Evolutionary conservation across 257 asterid species (phyloP).

Genomic region (Ballota nigra): DNA sequence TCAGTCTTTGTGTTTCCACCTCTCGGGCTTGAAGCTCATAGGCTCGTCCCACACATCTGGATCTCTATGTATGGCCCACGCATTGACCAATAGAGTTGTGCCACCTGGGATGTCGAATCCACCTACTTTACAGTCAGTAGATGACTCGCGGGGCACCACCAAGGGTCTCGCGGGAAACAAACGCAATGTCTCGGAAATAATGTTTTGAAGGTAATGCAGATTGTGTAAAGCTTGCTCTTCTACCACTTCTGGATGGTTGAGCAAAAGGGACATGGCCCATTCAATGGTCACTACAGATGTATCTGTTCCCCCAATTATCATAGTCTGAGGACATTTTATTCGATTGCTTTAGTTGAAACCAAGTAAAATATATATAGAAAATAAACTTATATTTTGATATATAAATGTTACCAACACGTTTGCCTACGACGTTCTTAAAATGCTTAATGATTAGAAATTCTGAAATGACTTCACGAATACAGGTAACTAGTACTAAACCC

Average conservation of each 20-base stretch:
- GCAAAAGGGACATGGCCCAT: constrained; percentile 44
- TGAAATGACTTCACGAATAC: too few relatives aligned
- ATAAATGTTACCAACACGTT: too few relatives aligned
- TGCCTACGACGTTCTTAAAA: too few relatives aligned
- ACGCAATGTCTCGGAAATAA: constrained; percentile 28
- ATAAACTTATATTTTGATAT: too few relatives aligned
- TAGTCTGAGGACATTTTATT: constrained; percentile 3
- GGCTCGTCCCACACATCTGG: constrained; percentile 39
- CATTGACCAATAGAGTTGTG: constrained; percentile 31
- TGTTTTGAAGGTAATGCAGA: constrained; percentile 21
- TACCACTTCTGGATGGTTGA: constrained; percentile 32
- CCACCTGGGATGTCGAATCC: constrained; percentile 45
- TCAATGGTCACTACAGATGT: constrained; percentile 32
- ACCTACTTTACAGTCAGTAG: constrained; percentile 33
- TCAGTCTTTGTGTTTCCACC: constrained; percentile 23
- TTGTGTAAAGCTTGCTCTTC: constrained; percentile 33
- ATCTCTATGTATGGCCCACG: constrained; percentile 45
- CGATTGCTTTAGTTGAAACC: neutral
- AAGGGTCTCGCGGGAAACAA: constrained; percentile 34
- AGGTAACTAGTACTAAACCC: too few relatives aligned
- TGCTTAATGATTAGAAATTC: too few relatives aligned
- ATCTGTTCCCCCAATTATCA: constrained; percentile 35
- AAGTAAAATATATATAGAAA: too few relatives aligned
- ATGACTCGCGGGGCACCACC: constrained; percentile 40
- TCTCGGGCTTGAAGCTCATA: constrained; percentile 36